A percentile compares a stretch with the other conserved stretches of the same genome.
Evolutionary conservation across 805 yeast species (phyloP).

Genomic region (Metschnikowia sp.): DNA sequence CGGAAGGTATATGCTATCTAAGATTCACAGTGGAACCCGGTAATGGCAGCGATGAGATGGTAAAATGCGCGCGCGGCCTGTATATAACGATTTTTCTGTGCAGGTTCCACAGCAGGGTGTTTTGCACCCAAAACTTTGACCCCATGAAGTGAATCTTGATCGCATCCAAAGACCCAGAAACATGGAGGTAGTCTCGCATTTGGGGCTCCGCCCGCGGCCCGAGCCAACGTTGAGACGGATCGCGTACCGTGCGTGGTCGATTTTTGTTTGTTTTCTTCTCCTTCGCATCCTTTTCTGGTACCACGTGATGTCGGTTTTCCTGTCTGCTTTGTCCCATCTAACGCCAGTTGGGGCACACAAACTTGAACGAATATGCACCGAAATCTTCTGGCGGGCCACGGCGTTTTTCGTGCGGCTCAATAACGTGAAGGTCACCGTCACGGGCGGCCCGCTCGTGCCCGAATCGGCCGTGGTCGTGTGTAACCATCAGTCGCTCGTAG

Average conservation of each 20-base stretch:
- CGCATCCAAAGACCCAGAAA: constrained; percentile 5
- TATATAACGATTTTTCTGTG: not conserved
- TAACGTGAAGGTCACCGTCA: constrained; percentile 32
- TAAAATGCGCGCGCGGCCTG: not conserved
- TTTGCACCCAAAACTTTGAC: constrained; percentile 3
- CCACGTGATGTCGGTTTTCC: constrained; percentile 20
- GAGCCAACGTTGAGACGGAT: constrained; percentile 8
- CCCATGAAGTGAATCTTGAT: not conserved
- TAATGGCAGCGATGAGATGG: constrained; percentile 7
- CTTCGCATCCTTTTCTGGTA: constrained; percentile 16
- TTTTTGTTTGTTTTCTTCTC: constrained; percentile 17
- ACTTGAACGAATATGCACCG: constrained; percentile 1
- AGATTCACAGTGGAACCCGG: too few species aligned
- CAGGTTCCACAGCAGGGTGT: not conserved
- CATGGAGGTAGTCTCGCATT: constrained; percentile 31
- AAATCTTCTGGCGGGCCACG: constrained; percentile 16
- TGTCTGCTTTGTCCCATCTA: constrained; percentile 11
- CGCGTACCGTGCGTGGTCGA: constrained; percentile 16
- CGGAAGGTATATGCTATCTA: too few species aligned
- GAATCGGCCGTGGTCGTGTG: constrained; percentile 40
- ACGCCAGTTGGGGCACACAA: constrained; percentile 8
- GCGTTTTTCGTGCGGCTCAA: constrained; percentile 10
- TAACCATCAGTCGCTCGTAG: constrained; percentile 70
- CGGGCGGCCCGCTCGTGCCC: constrained; percentile 40
- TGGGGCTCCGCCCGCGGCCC: constrained; percentile 26